Conservation (phyloP, 257 asterid genomes). For the Cruciata laevipes region DNA sequence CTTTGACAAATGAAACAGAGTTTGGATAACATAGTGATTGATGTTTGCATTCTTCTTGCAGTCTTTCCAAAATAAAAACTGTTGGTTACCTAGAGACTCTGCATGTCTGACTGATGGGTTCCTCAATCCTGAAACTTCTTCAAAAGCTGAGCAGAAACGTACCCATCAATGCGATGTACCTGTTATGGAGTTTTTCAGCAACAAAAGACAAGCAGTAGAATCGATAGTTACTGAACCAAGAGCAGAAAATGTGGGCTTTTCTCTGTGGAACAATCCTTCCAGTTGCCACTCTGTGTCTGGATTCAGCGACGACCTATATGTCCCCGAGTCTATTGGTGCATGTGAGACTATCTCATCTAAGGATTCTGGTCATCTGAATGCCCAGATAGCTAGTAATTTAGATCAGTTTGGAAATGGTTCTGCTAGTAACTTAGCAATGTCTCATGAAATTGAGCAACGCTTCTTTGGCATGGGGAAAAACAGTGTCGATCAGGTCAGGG, state of each 20-base stretch:
- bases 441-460: conserved; percentile 3
- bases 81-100: conserved; percentile 37
- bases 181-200: conserved; percentile 30
- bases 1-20: neutral
- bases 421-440: conserved; percentile 6
- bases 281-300: conserved; percentile 27
- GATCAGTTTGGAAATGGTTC: conserved; percentile 6
- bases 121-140: conserved; percentile 28
- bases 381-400: neutral
- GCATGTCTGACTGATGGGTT: conserved; percentile 40
- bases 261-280: conserved; percentile 33
- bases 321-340: conserved; percentile 28
- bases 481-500: conserved; percentile 29
- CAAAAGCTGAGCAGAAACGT: conserved; percentile 47
- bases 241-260: conserved; percentile 28
- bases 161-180: conserved; percentile 42
- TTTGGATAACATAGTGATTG: neutral
- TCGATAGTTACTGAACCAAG: conserved; percentile 22
- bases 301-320: conserved; percentile 24
- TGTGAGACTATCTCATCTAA: conserved; percentile 22
- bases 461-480: conserved; percentile 24
- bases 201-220: conserved; percentile 64
- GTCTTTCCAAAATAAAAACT: conserved; percentile 44
- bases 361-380: conserved; percentile 5
- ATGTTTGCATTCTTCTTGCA: conserved; percentile 17